phyloP scores from a whole-genome alignment of 306 rosid species.

The Vachellia pachyceras region DNA sequence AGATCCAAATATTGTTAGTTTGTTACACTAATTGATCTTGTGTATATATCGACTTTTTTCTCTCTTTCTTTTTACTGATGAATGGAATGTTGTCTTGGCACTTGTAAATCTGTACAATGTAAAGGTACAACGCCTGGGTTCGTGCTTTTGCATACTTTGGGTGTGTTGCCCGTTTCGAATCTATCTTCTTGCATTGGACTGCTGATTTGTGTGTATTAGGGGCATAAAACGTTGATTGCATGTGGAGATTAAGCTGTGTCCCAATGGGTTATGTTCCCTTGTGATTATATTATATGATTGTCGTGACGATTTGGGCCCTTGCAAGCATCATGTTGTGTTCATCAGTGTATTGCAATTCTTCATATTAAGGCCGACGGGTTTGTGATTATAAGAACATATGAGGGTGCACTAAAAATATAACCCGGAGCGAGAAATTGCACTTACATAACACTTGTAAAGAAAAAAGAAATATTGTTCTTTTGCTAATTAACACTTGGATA shows the following conservation, averaged over 20 bases:
- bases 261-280: not conserved
- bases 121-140: not conserved
- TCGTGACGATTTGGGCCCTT: too few relatives aligned
- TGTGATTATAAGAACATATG: not conserved
- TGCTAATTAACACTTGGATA: too few relatives aligned
- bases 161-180: not conserved
- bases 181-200: not conserved
- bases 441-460: too few relatives aligned
- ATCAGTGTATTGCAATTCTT: too few relatives aligned
- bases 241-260: not conserved
- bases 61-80: not conserved
- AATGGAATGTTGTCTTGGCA: not conserved
- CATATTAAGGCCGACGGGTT: not conserved
- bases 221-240: not conserved
- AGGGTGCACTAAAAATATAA: not conserved
- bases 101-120: not conserved
- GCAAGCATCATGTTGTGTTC: too few relatives aligned
- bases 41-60: not conserved
- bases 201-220: not conserved
- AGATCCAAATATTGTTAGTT: not conserved
- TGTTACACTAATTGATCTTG: not conserved
- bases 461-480: too few relatives aligned
- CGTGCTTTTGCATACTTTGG: not conserved
- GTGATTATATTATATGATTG: too few relatives aligned
- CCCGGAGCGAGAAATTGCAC: not conserved